Conservation (phyloP, 345 rosid genomes). For the Eucalyptus victrix region DNA sequence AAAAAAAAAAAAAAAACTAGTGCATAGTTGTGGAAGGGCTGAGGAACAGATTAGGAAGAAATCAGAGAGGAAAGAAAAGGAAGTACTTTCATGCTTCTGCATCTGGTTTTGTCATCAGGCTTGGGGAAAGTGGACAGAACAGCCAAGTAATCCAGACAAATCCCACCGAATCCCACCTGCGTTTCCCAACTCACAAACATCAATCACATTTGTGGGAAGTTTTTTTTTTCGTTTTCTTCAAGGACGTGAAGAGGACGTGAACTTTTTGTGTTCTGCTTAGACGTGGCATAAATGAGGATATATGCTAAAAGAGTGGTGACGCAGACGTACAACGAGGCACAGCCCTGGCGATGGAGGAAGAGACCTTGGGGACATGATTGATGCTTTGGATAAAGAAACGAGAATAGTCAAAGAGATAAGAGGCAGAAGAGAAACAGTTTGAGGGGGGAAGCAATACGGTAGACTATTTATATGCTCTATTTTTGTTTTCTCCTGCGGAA, state of each 20-base stretch:
- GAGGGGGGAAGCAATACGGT: no score
- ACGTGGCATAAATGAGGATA: background rate
- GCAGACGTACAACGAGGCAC: background rate
- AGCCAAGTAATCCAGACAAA: background rate
- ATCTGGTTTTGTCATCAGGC: constrained; percentile 2
- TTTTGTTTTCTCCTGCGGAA: no score
- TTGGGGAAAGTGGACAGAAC: background rate
- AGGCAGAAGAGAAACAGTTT: no score
- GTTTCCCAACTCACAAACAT: background rate
- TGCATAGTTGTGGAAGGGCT: no score
- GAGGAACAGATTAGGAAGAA: background rate
- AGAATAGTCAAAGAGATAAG: background rate
- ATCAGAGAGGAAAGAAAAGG: background rate
- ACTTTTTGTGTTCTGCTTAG: background rate
- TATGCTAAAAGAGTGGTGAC: background rate
- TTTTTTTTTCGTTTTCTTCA: no score
- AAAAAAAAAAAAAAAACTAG: no score
- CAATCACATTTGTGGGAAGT: background rate
- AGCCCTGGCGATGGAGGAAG: background rate
- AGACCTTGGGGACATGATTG: background rate
- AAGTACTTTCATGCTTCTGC: constrained; percentile 1
- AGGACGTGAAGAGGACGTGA: no score
- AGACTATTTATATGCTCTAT: no score
- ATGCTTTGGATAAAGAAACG: background rate
- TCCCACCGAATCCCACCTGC: constrained; percentile 4